These are phyloP conservation scores for Pilasporangium apinafurcum DNA, from an alignment of 352 stramenopile species.

Conservation along the genomic window DNA sequence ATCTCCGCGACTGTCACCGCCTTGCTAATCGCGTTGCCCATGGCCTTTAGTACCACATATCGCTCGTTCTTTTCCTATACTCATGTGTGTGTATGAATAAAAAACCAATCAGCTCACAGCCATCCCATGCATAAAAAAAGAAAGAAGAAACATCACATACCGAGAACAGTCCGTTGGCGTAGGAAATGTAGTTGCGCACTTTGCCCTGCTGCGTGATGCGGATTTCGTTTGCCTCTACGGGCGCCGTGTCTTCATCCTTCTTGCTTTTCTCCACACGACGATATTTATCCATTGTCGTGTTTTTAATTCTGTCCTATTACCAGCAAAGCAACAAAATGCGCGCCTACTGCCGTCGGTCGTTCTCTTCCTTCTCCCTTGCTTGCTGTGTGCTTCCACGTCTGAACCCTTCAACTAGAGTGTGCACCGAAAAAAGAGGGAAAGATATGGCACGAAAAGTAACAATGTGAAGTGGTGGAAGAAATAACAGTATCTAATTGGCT, in stretches of 20 bases:
- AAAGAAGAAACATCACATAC: constrained; percentile 15
- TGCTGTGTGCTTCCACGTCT: constrained; percentile 1
- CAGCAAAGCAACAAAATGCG: too few species aligned
- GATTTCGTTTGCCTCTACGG: constrained; percentile 65
- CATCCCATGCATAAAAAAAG: neutral
- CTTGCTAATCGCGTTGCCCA: constrained; percentile 83
- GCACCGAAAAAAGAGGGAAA: constrained; percentile 10
- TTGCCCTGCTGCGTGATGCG: constrained; percentile 81
- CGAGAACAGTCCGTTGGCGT: constrained; percentile 65
- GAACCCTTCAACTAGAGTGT: neutral
- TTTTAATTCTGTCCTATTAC: neutral
- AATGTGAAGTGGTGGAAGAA: constrained; percentile 17
- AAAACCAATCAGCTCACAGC: neutral
- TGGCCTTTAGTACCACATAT: constrained; percentile 65
- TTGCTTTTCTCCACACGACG: constrained; percentile 63
- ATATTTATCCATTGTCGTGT: constrained; percentile 74
- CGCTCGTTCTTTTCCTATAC: constrained; percentile 59
- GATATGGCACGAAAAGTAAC: constrained; percentile 21
- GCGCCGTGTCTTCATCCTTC: constrained; percentile 28
- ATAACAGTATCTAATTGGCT: too few species aligned
- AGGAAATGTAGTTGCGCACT: constrained; percentile 76
- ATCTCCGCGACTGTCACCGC: constrained; percentile 81
- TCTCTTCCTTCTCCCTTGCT: neutral
- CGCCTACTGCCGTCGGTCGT: neutral
- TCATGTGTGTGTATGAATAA: neutral